Evolutionary conservation across 192 early-diverging fungal species (phyloP).

Genomic region (Kappamyces sp.): DNA sequence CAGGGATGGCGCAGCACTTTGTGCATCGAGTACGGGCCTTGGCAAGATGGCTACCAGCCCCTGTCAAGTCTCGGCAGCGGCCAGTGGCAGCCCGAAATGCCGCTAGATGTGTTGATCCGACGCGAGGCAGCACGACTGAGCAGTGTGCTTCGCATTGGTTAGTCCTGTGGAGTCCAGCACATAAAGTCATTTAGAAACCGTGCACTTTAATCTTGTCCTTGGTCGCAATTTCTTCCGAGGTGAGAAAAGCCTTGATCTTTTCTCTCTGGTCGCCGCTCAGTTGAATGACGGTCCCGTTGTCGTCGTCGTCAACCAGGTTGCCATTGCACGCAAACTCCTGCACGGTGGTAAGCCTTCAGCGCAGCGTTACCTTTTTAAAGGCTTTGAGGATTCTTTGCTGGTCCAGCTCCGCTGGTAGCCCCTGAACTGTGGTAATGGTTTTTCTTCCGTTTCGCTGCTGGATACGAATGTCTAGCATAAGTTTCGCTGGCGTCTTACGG

Average conservation of each 20-base stretch:
- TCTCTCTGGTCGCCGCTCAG: conserved; percentile 90
- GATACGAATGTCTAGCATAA: conserved; percentile 85
- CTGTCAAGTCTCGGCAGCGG: too few species aligned
- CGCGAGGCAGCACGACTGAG: too few species aligned
- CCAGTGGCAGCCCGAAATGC: too few species aligned
- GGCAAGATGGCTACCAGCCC: too few species aligned
- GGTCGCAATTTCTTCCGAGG: conserved; percentile 69
- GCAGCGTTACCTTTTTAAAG: conserved; percentile 72
- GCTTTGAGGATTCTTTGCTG: conserved; percentile 88
- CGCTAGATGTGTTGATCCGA: too few species aligned
- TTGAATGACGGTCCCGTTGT: conserved; percentile 88
- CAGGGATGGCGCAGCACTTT: too few species aligned
- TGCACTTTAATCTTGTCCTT: conserved; percentile 89
- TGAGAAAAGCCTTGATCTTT: conserved; percentile 75
- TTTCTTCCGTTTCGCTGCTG: conserved; percentile 96
- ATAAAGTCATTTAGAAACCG: conserved; percentile 72
- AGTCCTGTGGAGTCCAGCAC: background rate
- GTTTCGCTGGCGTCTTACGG: conserved; percentile 30
- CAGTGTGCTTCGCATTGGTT: too few species aligned
- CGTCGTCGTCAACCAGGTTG: conserved; percentile 87
- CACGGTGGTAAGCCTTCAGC: background rate
- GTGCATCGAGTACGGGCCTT: too few species aligned
- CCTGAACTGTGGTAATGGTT: conserved; percentile 92
- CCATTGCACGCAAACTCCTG: conserved; percentile 92
- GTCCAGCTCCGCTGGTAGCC: conserved; percentile 79